Evolutionary conservation across 352 stramenopile genomes (phyloP).

Genomic region (Phytophthora capsici): DNA sequence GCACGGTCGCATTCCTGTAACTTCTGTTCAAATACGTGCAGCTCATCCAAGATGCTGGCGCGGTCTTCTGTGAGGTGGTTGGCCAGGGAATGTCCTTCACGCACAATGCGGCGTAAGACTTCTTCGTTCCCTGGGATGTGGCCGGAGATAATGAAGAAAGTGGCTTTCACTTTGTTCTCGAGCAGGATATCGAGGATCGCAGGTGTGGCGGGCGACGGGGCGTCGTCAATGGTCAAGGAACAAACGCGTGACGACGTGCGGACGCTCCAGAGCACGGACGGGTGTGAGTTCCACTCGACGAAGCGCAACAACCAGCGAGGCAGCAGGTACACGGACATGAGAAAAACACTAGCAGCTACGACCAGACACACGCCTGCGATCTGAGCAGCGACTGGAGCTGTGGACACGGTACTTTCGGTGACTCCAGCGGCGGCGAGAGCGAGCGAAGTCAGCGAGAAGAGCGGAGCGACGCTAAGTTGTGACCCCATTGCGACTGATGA

Average conservation of each 20-base stretch:
- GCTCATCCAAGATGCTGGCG: slow-evolving; percentile 77
- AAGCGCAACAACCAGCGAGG: slow-evolving; percentile 72
- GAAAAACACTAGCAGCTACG: slow-evolving; percentile 35
- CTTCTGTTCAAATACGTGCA: slow-evolving; percentile 86
- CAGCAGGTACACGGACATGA: slow-evolving; percentile 72
- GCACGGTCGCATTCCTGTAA: slow-evolving; percentile 77
- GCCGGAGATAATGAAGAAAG: slow-evolving; percentile 88
- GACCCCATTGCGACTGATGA: slow-evolving; percentile 6
- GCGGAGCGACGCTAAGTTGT: background rate
- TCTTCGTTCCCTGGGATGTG: slow-evolving; percentile 74
- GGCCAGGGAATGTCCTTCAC: slow-evolving; percentile 76
- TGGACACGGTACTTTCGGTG: background rate
- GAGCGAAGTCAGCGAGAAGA: background rate
- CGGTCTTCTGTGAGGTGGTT: slow-evolving; percentile 87
- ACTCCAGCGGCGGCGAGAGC: slow-evolving; percentile 2
- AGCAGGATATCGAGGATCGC: slow-evolving; percentile 78
- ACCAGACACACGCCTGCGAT: slow-evolving; percentile 34
- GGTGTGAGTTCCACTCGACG: slow-evolving; percentile 70
- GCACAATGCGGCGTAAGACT: slow-evolving; percentile 73
- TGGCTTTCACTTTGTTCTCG: slow-evolving; percentile 68
- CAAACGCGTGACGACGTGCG: slow-evolving; percentile 59
- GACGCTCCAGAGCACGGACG: slow-evolving; percentile 80
- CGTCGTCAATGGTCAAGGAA: slow-evolving; percentile 84
- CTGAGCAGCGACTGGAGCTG: slow-evolving; percentile 4
- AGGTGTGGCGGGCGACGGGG: slow-evolving; percentile 64